A percentile compares a stretch with the other conserved stretches of the same genome.
Conservation (phyloP, 805 yeast species). For the Kuraishia piskuri region DNA sequence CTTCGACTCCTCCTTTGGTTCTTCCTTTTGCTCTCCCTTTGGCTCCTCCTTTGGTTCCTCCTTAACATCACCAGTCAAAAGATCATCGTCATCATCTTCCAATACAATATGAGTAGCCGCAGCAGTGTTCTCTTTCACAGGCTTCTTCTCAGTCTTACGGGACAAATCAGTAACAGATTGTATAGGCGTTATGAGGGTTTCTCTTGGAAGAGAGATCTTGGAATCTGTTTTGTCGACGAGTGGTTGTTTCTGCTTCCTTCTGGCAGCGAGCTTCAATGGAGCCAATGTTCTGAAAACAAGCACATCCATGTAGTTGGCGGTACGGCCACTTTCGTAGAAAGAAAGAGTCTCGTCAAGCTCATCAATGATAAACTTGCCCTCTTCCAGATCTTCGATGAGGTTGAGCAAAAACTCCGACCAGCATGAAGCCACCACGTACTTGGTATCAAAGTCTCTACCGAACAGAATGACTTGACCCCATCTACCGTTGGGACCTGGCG, state of each 20-base stretch:
- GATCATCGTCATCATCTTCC: neutral
- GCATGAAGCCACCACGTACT: slow-evolving; percentile 75
- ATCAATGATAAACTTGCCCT: slow-evolving; percentile 69
- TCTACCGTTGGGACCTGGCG: slow-evolving; percentile 69
- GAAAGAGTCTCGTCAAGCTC: slow-evolving; percentile 53
- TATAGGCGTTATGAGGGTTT: slow-evolving; percentile 23
- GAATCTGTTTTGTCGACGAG: neutral
- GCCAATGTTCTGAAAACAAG: slow-evolving; percentile 55
- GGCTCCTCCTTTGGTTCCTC: slow-evolving; percentile 1
- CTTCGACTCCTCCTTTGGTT: neutral
- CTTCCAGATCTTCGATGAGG: slow-evolving; percentile 82
- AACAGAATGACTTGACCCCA: slow-evolving; percentile 90
- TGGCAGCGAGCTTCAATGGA: slow-evolving; percentile 10
- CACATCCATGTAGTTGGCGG: slow-evolving; percentile 62
- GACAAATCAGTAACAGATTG: slow-evolving; percentile 10
- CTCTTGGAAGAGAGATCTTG: slow-evolving; percentile 20
- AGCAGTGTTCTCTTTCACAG: neutral
- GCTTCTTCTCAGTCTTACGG: slow-evolving; percentile 8
- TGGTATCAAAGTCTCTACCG: slow-evolving; percentile 91
- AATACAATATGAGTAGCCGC: neutral
- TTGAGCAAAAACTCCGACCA: slow-evolving; percentile 84
- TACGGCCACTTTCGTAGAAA: slow-evolving; percentile 21
- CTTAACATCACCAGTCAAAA: neutral
- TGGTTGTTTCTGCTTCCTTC: slow-evolving; percentile 6
- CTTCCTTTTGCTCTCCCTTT: slow-evolving; percentile 1